These are phyloP conservation scores for Dothistroma septosporum DNA, from an alignment of 2,329 filamentous ascomycete genomes.

Conservation along the genomic window DNA sequence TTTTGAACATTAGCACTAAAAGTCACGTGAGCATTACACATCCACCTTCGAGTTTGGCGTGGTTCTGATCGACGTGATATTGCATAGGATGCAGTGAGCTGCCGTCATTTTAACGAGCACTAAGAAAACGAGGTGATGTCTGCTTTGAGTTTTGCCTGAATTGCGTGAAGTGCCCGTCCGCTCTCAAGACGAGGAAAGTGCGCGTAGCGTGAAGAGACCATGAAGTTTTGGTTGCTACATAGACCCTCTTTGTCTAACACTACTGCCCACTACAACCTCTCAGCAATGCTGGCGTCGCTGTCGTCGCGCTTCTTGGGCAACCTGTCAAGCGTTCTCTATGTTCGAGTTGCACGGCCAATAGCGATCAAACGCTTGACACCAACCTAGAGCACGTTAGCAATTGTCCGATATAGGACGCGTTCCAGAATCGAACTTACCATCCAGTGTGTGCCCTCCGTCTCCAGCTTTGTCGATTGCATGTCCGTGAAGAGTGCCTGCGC, in stretches of 20 bases:
- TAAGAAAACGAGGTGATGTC: not conserved
- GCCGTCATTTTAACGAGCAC: not conserved
- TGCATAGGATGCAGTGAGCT: not conserved
- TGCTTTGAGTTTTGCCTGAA: not conserved
- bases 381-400: constrained; percentile 26
- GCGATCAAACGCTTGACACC: constrained; percentile 39
- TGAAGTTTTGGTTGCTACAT: not conserved
- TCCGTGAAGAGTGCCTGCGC: constrained; percentile 44
- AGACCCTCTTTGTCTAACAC: not conserved
- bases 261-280: not conserved
- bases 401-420: not conserved
- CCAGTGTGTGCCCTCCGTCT: constrained; percentile 48
- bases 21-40: not conserved
- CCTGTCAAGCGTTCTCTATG: not conserved
- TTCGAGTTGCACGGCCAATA: constrained; percentile 36
- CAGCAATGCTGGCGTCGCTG: not conserved
- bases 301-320: not conserved
- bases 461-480: constrained; percentile 46
- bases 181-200: not conserved
- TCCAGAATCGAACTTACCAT: constrained; percentile 41
- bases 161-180: not conserved
- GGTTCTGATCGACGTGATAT: not conserved
- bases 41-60: not conserved
- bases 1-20: not conserved
- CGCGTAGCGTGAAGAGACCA: not conserved